A percentile compares a stretch with the other conserved stretches of the same genome.
phyloP scores from a whole-genome alignment of 73 alveolate species.

The Breviolum minutum region DNA sequence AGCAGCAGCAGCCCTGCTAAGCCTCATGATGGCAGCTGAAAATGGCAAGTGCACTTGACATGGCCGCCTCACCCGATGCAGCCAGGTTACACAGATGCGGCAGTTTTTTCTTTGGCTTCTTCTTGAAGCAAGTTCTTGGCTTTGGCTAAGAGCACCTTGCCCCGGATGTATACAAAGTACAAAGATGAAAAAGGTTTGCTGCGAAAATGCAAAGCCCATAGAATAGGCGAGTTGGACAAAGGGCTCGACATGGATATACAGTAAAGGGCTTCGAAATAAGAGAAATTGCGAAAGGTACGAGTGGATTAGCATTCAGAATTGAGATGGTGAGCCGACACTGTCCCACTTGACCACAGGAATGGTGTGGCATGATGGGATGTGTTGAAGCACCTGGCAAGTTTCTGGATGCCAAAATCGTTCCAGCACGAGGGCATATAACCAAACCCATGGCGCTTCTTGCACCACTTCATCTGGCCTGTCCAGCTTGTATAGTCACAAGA shows the following conservation, averaged over 20 bases:
- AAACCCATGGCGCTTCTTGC: conserved; percentile 88
- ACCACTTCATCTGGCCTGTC: conserved; percentile 74
- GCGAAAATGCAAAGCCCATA: not conserved
- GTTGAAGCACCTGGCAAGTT: conserved; percentile 24
- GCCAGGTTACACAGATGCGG: not conserved
- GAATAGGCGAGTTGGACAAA: not conserved
- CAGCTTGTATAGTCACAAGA: not conserved
- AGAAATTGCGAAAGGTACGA: not conserved
- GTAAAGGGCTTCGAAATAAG: not conserved
- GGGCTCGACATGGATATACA: not conserved
- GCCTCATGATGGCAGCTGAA: not conserved
- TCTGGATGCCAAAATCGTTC: conserved; percentile 58
- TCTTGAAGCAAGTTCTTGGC: conserved; percentile 25
- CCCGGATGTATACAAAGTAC: not conserved
- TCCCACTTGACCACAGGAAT: not conserved
- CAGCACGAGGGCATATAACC: conserved; percentile 68
- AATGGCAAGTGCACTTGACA: not conserved
- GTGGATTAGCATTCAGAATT: not conserved
- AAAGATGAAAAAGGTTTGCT: not conserved
- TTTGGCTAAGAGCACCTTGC: not conserved
- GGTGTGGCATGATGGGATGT: not conserved
- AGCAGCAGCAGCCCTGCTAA: conserved; percentile 19
- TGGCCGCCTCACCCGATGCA: not conserved
- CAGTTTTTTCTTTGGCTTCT: not conserved
- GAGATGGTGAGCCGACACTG: not conserved